Conservation (phyloP, 2,329 filamentous ascomycete genomes). For the Dichotomopilus funicola region DNA sequence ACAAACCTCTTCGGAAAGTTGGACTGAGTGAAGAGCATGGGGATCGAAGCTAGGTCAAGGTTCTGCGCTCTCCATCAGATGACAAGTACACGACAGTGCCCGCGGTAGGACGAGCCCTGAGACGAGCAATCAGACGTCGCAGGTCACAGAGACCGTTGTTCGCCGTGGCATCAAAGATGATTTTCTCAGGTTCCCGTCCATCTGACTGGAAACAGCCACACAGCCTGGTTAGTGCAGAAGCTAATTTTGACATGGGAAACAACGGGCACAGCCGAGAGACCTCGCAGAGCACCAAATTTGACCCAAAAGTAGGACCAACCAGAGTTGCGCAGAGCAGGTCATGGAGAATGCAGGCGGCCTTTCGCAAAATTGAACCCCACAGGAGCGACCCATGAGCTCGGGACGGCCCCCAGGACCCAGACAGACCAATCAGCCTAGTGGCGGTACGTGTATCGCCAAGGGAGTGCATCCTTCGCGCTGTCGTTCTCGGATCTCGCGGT, state of each 20-base stretch:
- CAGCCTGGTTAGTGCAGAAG: too few species aligned
- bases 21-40: too few species aligned
- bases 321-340: neutral
- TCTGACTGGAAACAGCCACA: too few species aligned
- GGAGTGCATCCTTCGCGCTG: conserved; percentile 1
- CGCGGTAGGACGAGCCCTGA: neutral
- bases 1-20: too few species aligned
- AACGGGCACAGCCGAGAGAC: neutral
- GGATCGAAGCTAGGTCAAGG: too few species aligned
- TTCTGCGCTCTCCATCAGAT: too few species aligned
- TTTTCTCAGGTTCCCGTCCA: too few species aligned
- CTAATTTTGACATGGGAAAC: neutral
- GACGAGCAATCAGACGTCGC: conserved; percentile 7
- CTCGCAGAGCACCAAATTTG: neutral
- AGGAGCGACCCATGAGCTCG: conserved; percentile 9
- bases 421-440: neutral
- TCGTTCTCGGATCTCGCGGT: neutral
- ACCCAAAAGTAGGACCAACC: neutral
- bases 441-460: neutral
- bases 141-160: neutral
- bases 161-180: too few species aligned
- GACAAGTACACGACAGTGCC: neutral
- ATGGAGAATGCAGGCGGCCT: neutral
- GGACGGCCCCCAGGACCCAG: conserved; percentile 1
- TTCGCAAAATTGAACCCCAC: conserved; percentile 6